Evolutionary conservation across 805 yeast genomes (phyloP), one percentile per base, ranked within the genome.

Genomic region (Alloascoidea africana): DNA sequence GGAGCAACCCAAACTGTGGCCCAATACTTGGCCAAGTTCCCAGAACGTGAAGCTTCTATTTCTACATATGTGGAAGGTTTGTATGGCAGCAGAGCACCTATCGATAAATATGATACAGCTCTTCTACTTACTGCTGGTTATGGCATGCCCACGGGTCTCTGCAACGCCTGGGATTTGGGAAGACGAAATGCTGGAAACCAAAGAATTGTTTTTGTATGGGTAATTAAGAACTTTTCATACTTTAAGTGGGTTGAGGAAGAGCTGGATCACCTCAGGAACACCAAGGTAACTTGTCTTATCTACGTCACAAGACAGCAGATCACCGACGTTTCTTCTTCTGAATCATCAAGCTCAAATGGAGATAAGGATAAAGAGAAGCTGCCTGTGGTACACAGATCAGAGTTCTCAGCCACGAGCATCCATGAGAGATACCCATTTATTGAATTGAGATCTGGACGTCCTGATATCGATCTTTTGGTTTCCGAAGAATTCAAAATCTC

Each of bases 41-140:
- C 30, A 23, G n/a, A 23, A 8, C 13, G 30, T 8, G n/a, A n/a
- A 8, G 8, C 30, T 8, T 8, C 30, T 8, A 23, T 23, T 8
- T 23, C 8, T 23, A 8, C 30, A 8, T n/a, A 8, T 8, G n/a
- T 73, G 2, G 89, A 80, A 50, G 89, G 89, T 1, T 86, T 87
- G 2, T 80, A 81, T 48, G 83, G 89, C 2, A 60, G 62, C 32
- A 44, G 66, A 2, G 50, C 69, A 3, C 68, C 76, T 2, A 56
- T 72, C 13, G 55, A 59, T 17, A 56, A 60, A 34, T 77, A 66
- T 46, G 68, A 72, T 36, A 65, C 68, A 39, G 67, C 76, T 4
- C 62, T 77, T 4, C 63, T 76, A 34, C 43, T 80, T 16, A 78
- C 86, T 4, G 87, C 84, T 35, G 89, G 91, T 18, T 73, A 73